Conservation (phyloP, 441 rosid genomes). For the Codiaeum variegatum region DNA sequence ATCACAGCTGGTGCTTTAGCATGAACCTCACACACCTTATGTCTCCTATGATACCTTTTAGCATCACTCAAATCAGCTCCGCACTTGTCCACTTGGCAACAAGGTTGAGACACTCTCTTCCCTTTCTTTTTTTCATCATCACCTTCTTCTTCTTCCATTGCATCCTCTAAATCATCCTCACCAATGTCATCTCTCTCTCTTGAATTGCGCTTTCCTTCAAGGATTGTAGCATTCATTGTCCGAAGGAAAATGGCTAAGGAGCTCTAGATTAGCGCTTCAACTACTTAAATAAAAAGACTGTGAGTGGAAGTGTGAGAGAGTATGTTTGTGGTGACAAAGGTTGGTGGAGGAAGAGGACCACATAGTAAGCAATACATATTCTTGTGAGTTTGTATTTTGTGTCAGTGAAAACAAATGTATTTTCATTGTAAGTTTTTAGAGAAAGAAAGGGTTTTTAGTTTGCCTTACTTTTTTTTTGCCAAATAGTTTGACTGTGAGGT, state of each 20-base stretch:
- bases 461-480: slow-evolving; percentile 11
- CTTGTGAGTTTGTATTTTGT: slow-evolving; percentile 18
- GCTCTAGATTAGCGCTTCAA: slow-evolving; percentile 18
- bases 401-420: slow-evolving; percentile 12
- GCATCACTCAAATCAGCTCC: slow-evolving; percentile 43
- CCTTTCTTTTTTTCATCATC: slow-evolving; percentile 49
- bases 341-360: slow-evolving; percentile 29
- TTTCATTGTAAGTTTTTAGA: slow-evolving; percentile 9
- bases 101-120: slow-evolving; percentile 39
- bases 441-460: background rate
- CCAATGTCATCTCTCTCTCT: slow-evolving; percentile 36
- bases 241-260: slow-evolving; percentile 3
- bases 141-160: slow-evolving; percentile 47
- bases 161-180: slow-evolving; percentile 52
- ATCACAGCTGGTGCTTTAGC: slow-evolving; percentile 47
- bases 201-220: slow-evolving; percentile 29
- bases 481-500: too few species aligned
- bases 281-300: slow-evolving; percentile 24
- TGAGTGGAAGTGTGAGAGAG: background rate
- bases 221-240: slow-evolving; percentile 34
- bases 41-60: slow-evolving; percentile 53
- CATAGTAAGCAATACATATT: slow-evolving; percentile 15
- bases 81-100: slow-evolving; percentile 58
- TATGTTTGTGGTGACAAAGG: slow-evolving; percentile 18
- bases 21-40: slow-evolving; percentile 60